phyloP scores from a whole-genome alignment of 805 yeast genomes.

The Saccharomycopsis sp. region DNA sequence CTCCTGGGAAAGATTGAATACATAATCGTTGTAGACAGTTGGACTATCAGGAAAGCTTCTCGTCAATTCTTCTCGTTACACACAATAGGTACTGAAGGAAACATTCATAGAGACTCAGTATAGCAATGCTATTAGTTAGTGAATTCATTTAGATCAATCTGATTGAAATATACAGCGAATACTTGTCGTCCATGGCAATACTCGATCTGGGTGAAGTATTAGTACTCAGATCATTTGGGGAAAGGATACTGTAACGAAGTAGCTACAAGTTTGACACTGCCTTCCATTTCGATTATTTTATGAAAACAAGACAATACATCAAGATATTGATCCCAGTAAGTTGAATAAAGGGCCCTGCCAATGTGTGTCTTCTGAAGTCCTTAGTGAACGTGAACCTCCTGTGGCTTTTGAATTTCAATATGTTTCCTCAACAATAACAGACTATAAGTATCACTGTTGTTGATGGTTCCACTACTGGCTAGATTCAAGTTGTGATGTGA shows the following conservation, averaged over 20 bases:
- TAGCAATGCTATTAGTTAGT: too few species aligned
- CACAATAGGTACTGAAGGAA: too few species aligned
- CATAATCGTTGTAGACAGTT: too few species aligned
- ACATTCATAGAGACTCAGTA: too few species aligned
- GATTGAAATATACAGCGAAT: too few species aligned
- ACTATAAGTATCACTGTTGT: not conserved
- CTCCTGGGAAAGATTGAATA: too few species aligned
- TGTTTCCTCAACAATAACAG: not conserved
- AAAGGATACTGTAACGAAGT: slow-evolving; percentile 37
- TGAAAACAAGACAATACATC: slow-evolving; percentile 38
- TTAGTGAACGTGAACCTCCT: slow-evolving; percentile 5
- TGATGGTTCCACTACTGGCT: not conserved
- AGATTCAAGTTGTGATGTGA: not conserved
- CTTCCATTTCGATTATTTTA: slow-evolving; percentile 40
- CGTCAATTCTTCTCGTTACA: too few species aligned
- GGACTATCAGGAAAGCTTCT: too few species aligned
- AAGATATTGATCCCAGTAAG: slow-evolving; percentile 39
- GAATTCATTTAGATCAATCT: too few species aligned
- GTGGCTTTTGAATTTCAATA: not conserved
- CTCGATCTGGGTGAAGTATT: too few species aligned
- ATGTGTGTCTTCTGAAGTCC: slow-evolving; percentile 31
- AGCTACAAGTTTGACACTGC: slow-evolving; percentile 28
- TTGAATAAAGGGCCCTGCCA: slow-evolving; percentile 36
- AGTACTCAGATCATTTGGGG: too few species aligned
- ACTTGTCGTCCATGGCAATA: too few species aligned